Conservation (phyloP, 306 rosid species). For the Begonia fuchsioides region DNA sequence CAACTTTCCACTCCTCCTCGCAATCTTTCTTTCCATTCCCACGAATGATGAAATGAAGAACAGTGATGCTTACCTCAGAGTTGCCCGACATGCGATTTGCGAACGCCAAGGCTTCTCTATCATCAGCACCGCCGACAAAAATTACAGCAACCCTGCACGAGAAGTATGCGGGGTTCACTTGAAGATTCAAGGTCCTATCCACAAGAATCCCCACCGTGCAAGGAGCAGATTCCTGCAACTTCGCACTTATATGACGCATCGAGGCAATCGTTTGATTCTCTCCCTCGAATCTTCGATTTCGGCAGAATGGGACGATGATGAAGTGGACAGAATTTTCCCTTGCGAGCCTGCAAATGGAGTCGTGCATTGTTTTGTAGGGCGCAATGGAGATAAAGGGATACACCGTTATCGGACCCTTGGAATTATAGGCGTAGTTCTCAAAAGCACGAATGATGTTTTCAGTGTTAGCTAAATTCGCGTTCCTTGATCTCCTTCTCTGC, state of each 20-base stretch:
- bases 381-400: constrained; percentile 27
- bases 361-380: constrained; percentile 42
- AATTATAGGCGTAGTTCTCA: constrained; percentile 26
- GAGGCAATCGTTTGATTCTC: not conserved
- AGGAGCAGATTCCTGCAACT: constrained; percentile 13
- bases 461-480: constrained; percentile 10
- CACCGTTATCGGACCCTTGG: constrained; percentile 15
- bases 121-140: constrained; percentile 4
- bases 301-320: constrained; percentile 36
- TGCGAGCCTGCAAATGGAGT: constrained; percentile 18
- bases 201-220: constrained; percentile 57
- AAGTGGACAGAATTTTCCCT: constrained; percentile 25
- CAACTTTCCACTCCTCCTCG: constrained; percentile 10
- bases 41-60: no score
- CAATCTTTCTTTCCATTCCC: not conserved
- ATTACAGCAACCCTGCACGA: no score
- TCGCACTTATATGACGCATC: constrained; percentile 23
- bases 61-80: no score
- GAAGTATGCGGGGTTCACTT: no score
- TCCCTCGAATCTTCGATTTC: constrained; percentile 1
- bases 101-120: no score
- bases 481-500: constrained; percentile 2
- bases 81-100: no score
- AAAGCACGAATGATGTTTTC: constrained; percentile 40
- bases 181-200: constrained; percentile 13